Base-by-base conservation (phyloP, 2,329 filamentous ascomycete species). In the Neofusicoccum cordaticola region DNA sequence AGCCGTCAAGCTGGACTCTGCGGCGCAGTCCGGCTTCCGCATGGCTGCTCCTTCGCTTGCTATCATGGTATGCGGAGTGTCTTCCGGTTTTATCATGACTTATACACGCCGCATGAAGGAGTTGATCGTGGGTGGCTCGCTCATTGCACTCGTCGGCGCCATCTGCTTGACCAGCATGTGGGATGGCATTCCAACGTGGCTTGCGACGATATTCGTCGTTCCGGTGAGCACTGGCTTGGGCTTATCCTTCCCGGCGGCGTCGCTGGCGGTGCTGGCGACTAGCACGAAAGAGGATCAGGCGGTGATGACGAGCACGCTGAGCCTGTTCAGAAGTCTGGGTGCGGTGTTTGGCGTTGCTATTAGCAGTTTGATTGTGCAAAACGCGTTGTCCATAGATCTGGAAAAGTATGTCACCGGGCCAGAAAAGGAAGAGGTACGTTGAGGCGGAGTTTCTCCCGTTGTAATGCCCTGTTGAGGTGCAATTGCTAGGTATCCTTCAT, bases 321-420 rank as follows among this genome's bases (percentile, higher is more conserved):
- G 89, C 17, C 78, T 93, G 17, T 92, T 89, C 86, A 84, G 90
- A 63, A 87, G 85, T 65, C 76, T 93, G 4, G 91, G 90, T 6
- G 85, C 84, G 64, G 90, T 93, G 0, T 82, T 93, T 71, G 91
- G 90, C n/a, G 85, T 93, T 50, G 87, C 90, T 0, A 79, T 84
- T 61, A 90, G 87, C 68, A 90, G 88, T 72, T 82, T 92, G 65
- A 85, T 92, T 7, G 79, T 93, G 67, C 90, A 94, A 77, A 92
- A 92, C 70, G 83, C 85, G 0, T 78, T 94, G 60, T 77, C 85
- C 8, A 77, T 81, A 17, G 88, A 88, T 68, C 81, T 94, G 4
- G 76, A 84, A 4, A 67, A 73, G 11, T 82, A 84, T 39, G 88
- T 93, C 8, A 81, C 80, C 0, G 88, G 86, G 0, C 79, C 80